These are phyloP conservation scores for Bryum argenteum DNA, from an alignment of 225 moss, liverwort and hornwort species.

Conservation along the genomic window DNA sequence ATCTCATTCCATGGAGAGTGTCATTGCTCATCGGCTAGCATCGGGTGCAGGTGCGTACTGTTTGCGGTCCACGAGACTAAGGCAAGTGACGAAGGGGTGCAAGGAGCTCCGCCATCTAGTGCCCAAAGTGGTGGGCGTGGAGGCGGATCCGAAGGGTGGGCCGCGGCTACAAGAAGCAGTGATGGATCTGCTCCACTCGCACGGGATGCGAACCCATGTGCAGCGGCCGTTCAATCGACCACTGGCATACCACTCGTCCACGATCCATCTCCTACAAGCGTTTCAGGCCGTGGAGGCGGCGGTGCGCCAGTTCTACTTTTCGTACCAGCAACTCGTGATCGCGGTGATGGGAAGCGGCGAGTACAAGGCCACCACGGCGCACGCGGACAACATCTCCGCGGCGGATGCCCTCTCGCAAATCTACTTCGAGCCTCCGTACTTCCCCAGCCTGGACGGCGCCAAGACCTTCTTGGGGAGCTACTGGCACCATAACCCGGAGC, in stretches of 20 bases:
- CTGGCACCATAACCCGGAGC: conserved; percentile 56
- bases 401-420: conserved; percentile 69
- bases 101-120: conserved; percentile 78
- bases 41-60: conserved; percentile 58
- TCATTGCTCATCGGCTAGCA: too few species aligned
- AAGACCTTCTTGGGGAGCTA: conserved; percentile 74
- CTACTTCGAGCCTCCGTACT: conserved; percentile 88
- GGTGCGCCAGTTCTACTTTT: conserved; percentile 85
- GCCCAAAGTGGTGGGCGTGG: conserved; percentile 73
- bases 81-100: conserved; percentile 65
- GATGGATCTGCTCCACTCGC: conserved; percentile 72
- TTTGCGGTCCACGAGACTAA: conserved; percentile 67
- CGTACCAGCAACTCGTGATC: conserved; percentile 81
- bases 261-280: conserved; percentile 78
- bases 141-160: conserved; percentile 77
- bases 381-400: conserved; percentile 39
- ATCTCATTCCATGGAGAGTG: not conserved
- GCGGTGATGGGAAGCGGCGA: conserved; percentile 85
- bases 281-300: conserved; percentile 78
- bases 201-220: conserved; percentile 53
- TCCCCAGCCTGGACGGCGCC: conserved; percentile 81
- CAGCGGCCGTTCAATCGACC: conserved; percentile 46
- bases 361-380: conserved; percentile 56
- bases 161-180: conserved; percentile 77
- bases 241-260: conserved; percentile 52